Base-by-base conservation (phyloP, 164 flowering plant genomes). In the Vitis labrusca region DNA sequence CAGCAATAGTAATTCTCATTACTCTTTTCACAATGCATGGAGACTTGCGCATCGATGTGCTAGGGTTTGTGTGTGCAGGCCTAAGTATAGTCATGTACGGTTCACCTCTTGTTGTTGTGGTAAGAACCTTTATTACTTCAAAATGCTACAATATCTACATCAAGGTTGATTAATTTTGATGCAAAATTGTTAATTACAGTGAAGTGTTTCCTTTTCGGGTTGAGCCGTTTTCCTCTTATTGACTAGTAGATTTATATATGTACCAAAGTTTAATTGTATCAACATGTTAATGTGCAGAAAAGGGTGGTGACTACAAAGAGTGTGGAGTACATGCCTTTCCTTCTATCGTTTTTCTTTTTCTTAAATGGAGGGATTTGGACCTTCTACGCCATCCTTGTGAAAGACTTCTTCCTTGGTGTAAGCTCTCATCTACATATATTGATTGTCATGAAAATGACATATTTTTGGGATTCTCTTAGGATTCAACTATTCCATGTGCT, bases 241-340 rank as follows among this genome's bases (percentile, higher is more conserved):
- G 2, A 55, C 2, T 2, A 55, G 17, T 55, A 11, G 59, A 1
- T 55, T 55, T 6, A 10, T 55, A 10, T 55, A n/a, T 55, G 7
- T 6, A 13, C 12, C n/a, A 16, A 55, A 55, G n/a, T 55, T 55
- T 12, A 7, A 12, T 55, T 55, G 12, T 55, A 55, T 11, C n/a
- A 6, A 11, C 16, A 15, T 7, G 12, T 9, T 59, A n/a, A 44
- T 29, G 12, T 52, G 58, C 79, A 83, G 86, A 80, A 73, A 63
- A 74, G 59, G 7, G 89, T 85, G 76, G 66, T 83, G 23, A 60
- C 63, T 63, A 85, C 83, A 5, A 80, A 79, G 64, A 83, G 85
- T 51, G 94, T 87, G 63, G 89, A 86, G 75, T 89, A 64, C 82
- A 87, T 89, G 94, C 91, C 94, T 2, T 87, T 89, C 68, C 69